Base-by-base conservation (phyloP, 2,329 filamentous ascomycete species). In the Peltaster fructicola region DNA sequence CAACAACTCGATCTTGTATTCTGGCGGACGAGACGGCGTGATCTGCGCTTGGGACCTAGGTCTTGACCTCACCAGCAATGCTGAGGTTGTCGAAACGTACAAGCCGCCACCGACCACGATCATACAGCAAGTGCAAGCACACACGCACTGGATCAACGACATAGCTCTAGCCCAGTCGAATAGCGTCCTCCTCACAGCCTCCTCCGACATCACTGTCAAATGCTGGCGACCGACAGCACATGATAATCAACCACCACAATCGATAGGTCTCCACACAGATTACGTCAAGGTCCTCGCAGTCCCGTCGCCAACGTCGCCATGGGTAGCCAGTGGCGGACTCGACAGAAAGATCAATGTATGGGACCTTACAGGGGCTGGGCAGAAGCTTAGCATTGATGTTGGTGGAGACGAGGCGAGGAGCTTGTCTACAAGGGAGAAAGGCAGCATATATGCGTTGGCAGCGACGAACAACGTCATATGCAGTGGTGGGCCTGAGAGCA, bases 131-230 rank as follows among this genome's bases (percentile, higher is more conserved):
- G 67, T 73, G 9, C 73, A 77, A 47, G 82, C 84, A 6, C 84
- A 93, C 51, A 92, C 81, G 24, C 81, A 91, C 52, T 93, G 84
- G 84, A 75, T 93, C 55, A 93, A 92, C 54, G 84, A 92, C 50
- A 79, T 93, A 34, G 68, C 73, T 12, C 65, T 92, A 27, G 76
- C 76, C 6, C 69, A 82, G 45, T 68, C 73, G 42, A 80, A 84
- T 43, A 62, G 70, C 10, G 77, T 78, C 12, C 62, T 93, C 23
- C 75, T 92, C 15, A 90, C 84, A 7, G 82, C 78, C 11, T 92
- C 82, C 4, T 91, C 84, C n/a, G 84, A 93, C 49, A 71, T 88
- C 32, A 82, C 81, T 6, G 82, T 93, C 47, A 88, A 91, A 51
- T 57, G 91, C 41, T 93, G 84, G 88, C 69, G 84, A 28, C 85